A percentile compares a stretch with the other conserved stretches of the same genome.
Conservation (phyloP, 805 yeast species). For the Nakazawaea molendinolei region DNA sequence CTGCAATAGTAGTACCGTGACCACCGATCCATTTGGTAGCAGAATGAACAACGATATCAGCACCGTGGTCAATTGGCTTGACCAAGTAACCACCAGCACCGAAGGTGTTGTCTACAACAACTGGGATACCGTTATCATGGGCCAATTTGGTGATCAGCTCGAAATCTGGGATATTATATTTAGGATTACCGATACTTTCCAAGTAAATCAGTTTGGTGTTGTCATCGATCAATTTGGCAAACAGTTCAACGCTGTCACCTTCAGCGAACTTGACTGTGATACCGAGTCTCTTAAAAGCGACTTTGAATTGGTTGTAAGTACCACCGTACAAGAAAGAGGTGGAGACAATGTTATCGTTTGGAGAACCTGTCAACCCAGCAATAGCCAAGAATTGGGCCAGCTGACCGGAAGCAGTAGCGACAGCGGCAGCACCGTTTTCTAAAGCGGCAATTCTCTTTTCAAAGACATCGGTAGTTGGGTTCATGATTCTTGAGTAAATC, state of each 20-base stretch:
- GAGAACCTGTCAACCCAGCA: constrained; percentile 75
- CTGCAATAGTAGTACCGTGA: constrained; percentile 92
- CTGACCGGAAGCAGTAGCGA: constrained; percentile 92
- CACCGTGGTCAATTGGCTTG: constrained; percentile 83
- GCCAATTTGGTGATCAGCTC: constrained; percentile 69
- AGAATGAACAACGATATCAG: constrained; percentile 86
- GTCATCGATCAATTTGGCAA: constrained; percentile 68
- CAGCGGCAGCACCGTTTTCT: constrained; percentile 87
- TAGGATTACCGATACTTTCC: constrained; percentile 91
- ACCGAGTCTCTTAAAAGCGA: constrained; percentile 83
- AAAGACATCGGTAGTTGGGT: constrained; percentile 88
- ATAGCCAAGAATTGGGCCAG: constrained; percentile 89
- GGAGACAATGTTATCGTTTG: constrained; percentile 78
- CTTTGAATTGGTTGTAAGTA: constrained; percentile 91
- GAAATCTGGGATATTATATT: constrained; percentile 87
- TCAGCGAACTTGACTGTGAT: constrained; percentile 79
- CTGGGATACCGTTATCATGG: constrained; percentile 81
- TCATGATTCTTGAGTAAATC: constrained; percentile 84
- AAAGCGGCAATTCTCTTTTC: constrained; percentile 90
- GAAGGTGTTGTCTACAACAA: constrained; percentile 92
- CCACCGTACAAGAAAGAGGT: constrained; percentile 92
- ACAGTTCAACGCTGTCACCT: constrained; percentile 69
- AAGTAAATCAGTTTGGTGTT: constrained; percentile 86
- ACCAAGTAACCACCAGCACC: constrained; percentile 93
- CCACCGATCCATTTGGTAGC: constrained; percentile 99